These are phyloP conservation scores for Phytopythium helicoides DNA, from an alignment of 352 stramenopile species.

Conservation along the genomic window DNA sequence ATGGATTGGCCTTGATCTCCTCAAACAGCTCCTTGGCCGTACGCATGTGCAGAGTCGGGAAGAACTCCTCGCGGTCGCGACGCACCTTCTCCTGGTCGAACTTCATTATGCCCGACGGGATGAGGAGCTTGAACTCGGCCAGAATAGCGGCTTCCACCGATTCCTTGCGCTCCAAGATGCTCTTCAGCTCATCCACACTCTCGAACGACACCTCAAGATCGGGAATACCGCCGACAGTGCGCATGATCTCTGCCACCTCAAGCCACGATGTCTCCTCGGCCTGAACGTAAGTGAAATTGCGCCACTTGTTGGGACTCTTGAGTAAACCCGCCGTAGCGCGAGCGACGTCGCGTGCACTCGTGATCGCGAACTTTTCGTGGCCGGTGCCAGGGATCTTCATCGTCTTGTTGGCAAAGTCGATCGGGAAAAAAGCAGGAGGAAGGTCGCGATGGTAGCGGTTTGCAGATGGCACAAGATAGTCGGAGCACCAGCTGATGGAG, in stretches of 20 bases:
- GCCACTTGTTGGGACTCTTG: conserved; percentile 13
- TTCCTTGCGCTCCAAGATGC: conserved; percentile 4
- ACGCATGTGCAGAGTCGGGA: conserved; percentile 11
- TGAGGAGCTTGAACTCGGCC: conserved; percentile 10
- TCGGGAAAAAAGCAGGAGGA: too few species aligned
- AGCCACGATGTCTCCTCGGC: conserved; percentile 20
- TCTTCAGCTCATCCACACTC: conserved; percentile 5
- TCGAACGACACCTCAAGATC: conserved; percentile 11
- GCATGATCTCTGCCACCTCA: conserved; percentile 7
- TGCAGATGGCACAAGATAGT: conserved; percentile 15
- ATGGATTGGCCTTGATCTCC: conserved; percentile 6
- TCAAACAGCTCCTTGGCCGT: conserved; percentile 11
- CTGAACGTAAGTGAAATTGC: conserved; percentile 15
- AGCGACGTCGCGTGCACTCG: conserved; percentile 11
- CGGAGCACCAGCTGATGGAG: conserved; percentile 13
- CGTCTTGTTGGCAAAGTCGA: conserved; percentile 12
- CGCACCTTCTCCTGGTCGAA: conserved; percentile 17
- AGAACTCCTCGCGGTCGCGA: conserved; percentile 17
- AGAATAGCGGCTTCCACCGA: background rate
- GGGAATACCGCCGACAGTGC: background rate
- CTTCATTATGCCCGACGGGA: background rate
- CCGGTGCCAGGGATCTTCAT: conserved; percentile 20
- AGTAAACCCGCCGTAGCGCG: conserved; percentile 9
- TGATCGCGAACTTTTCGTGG: conserved; percentile 12
- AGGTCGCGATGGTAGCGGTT: conserved; percentile 17